Evolutionary conservation across 2,329 filamentous ascomycete species (phyloP).

Genomic region (Scortechinia acanthostroma): DNA sequence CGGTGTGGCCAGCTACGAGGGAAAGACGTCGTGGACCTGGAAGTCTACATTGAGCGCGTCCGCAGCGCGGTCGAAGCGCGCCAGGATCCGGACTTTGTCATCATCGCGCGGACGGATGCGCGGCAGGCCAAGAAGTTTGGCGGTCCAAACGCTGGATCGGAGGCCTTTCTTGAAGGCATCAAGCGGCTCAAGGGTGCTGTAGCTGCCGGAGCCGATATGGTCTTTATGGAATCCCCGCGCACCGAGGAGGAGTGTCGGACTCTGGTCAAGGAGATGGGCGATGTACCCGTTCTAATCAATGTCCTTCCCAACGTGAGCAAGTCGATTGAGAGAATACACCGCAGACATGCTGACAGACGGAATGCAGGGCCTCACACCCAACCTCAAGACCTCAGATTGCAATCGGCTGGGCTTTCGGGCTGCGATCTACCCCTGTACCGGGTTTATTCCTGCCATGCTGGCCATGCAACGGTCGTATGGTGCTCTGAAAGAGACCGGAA

Average conservation of each 20-base stretch:
- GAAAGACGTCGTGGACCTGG: background rate
- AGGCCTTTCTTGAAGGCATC: background rate
- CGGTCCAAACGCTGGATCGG: background rate
- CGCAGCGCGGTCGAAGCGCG: background rate
- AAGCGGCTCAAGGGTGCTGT: slow-evolving; percentile 3
- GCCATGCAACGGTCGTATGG: slow-evolving; percentile 5
- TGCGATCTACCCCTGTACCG: slow-evolving; percentile 5
- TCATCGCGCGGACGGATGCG: background rate
- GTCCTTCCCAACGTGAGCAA: too few relatives aligned
- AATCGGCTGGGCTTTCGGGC: slow-evolving; percentile 5
- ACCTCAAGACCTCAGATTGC: slow-evolving; percentile 4
- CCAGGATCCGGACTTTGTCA: background rate
- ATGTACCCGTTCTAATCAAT: too few relatives aligned
- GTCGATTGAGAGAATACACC: too few relatives aligned
- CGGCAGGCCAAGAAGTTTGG: background rate
- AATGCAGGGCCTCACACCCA: slow-evolving; percentile 6
- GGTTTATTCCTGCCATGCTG: slow-evolving; percentile 5
- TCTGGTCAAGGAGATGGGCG: slow-evolving; percentile 5
- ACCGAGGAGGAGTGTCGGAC: slow-evolving; percentile 6
- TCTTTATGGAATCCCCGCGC: slow-evolving; percentile 5
- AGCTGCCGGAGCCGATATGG: slow-evolving; percentile 6
- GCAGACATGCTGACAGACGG: too few relatives aligned
- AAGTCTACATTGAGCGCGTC: background rate
- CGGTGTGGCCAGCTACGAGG: background rate
- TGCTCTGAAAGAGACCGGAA: slow-evolving; percentile 4